These are phyloP conservation scores for Salvia splendens DNA, from an alignment of 257 asterid genomes.

Conservation along the genomic window DNA sequence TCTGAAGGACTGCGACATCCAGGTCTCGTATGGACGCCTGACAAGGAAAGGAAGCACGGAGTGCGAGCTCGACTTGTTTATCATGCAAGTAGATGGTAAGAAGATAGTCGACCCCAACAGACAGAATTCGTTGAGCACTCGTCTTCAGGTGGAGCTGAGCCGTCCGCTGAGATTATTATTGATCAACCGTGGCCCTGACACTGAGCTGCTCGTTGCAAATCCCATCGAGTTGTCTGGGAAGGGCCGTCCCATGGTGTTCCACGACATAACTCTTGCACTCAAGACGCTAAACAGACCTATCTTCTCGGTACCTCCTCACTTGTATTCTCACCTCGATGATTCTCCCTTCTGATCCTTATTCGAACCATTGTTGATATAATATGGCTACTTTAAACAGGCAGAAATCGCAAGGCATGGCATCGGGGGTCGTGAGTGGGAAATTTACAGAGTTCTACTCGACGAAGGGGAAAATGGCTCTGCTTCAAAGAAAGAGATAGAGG, in stretches of 20 bases:
- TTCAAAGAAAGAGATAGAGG: constrained; percentile 60
- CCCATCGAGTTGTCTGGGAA: constrained; percentile 84
- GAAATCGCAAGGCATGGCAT: constrained; percentile 70
- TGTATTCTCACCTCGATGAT: neutral
- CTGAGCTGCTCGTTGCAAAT: constrained; percentile 81
- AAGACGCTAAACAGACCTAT: constrained; percentile 72
- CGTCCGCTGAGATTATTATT: constrained; percentile 78
- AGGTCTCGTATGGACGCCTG: constrained; percentile 87
- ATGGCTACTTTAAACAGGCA: constrained; percentile 52
- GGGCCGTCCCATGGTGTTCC: constrained; percentile 89
- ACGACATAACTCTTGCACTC: constrained; percentile 85
- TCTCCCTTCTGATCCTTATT: constrained; percentile 3
- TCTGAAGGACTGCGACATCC: constrained; percentile 77
- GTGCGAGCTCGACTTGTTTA: constrained; percentile 81
- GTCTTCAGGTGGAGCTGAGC: constrained; percentile 72
- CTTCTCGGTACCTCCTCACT: constrained; percentile 59
- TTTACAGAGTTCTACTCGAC: constrained; percentile 73
- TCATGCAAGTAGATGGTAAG: constrained; percentile 90
- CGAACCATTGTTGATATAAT: neutral
- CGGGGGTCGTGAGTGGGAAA: constrained; percentile 87
- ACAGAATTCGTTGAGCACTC: constrained; percentile 49
- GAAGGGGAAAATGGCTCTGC: constrained; percentile 66
- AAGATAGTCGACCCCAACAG: constrained; percentile 73
- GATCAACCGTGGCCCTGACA: constrained; percentile 84
- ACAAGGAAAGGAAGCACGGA: constrained; percentile 52